Conservation (phyloP, 2,329 filamentous ascomycete genomes). For the Xylaria sp. region DNA sequence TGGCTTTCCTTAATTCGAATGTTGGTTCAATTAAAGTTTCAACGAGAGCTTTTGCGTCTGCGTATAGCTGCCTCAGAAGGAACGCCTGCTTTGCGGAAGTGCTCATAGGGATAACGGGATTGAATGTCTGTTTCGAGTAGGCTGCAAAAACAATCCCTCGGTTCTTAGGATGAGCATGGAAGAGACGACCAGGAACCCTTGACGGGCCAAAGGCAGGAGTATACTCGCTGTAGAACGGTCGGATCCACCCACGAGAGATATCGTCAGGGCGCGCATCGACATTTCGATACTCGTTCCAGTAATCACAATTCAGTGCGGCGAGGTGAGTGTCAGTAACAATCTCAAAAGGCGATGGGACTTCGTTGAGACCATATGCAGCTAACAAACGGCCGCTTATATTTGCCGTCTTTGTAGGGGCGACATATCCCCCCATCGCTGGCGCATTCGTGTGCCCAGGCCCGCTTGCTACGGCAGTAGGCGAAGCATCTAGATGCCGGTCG, state of each 20-base stretch:
- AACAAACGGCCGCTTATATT: conserved; percentile 37
- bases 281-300: conserved; percentile 42
- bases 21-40: conserved; percentile 25
- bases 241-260: conserved; percentile 41
- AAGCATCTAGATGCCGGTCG: conserved; percentile 36
- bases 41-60: conserved; percentile 36
- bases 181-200: background rate
- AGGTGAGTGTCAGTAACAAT: conserved; percentile 39
- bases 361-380: conserved; percentile 39
- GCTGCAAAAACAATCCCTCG: conserved; percentile 42
- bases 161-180: conserved; percentile 25
- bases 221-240: conserved; percentile 36
- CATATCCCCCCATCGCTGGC: background rate
- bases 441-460: background rate
- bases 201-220: conserved; percentile 13
- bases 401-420: conserved; percentile 4
- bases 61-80: conserved; percentile 33
- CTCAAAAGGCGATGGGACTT: conserved; percentile 40
- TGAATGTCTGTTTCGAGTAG: conserved; percentile 35
- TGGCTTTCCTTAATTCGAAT: conserved; percentile 1
- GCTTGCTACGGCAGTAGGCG: conserved; percentile 12
- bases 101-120: conserved; percentile 32
- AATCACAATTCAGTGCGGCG: conserved; percentile 34
- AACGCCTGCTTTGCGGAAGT: conserved; percentile 31
- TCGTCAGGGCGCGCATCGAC: conserved; percentile 34